These are phyloP conservation scores for Petunia axillaris DNA, from an alignment of 257 asterid genomes.

Conservation along the genomic window DNA sequence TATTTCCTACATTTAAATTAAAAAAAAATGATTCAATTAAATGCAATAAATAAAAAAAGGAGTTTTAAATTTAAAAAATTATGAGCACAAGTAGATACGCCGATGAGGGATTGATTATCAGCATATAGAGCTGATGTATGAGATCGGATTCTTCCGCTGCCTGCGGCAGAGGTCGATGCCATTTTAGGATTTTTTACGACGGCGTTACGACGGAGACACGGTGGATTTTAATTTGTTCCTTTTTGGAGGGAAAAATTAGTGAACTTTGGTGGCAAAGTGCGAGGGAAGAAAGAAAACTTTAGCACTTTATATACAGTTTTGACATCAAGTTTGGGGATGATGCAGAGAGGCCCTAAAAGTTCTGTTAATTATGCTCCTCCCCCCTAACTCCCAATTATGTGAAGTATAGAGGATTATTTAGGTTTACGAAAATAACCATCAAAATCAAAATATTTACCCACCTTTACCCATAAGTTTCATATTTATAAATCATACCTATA, in stretches of 20 bases:
- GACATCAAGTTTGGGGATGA: not conserved
- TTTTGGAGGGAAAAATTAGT: constrained; percentile 28
- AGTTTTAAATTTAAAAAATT: constrained; percentile 18
- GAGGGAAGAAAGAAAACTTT: not conserved
- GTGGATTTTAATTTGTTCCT: not conserved
- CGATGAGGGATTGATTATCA: constrained; percentile 69
- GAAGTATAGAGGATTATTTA: too few relatives aligned
- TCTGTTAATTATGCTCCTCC: not conserved
- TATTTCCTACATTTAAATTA: constrained; percentile 60
- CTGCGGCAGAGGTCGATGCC: constrained; percentile 88
- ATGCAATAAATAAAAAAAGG: not conserved
- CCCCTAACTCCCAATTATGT: not conserved
- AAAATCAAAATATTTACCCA: too few relatives aligned
- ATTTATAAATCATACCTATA: too few relatives aligned
- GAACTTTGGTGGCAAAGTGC: not conserved
- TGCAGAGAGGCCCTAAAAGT: not conserved
- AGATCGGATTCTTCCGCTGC: constrained; percentile 62
- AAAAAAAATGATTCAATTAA: not conserved
- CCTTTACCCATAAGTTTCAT: too few relatives aligned
- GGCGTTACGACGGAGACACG: not conserved
- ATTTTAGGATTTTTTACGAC: constrained; percentile 31
- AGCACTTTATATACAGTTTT: not conserved
- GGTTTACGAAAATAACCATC: too few relatives aligned
- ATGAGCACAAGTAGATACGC: constrained; percentile 43
- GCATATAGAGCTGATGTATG: constrained; percentile 54